phyloP scores from a whole-genome alignment of 768 basidiomycete species.

The Artomyces pyxidatus region DNA sequence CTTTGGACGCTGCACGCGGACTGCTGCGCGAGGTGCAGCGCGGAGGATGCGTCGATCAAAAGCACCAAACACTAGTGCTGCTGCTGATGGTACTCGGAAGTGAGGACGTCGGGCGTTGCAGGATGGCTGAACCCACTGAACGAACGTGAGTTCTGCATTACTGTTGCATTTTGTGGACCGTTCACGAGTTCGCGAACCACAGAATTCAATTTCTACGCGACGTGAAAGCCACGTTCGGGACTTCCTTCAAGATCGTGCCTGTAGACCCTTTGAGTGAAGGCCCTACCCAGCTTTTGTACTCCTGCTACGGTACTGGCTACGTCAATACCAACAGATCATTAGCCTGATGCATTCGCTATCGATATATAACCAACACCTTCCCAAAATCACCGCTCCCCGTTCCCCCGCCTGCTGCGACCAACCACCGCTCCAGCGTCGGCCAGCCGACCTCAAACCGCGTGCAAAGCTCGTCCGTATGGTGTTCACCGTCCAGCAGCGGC shows the following conservation, averaged over 20 bases:
- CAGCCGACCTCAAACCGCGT: constrained; percentile 77
- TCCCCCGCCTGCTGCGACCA: constrained; percentile 50
- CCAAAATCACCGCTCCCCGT: constrained; percentile 63
- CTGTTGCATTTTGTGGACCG: neutral
- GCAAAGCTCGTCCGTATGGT: constrained; percentile 87
- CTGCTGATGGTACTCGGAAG: constrained; percentile 94
- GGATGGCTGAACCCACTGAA: constrained; percentile 75
- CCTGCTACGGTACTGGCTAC: constrained; percentile 90
- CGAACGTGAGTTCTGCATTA: constrained; percentile 44
- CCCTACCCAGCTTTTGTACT: constrained; percentile 62
- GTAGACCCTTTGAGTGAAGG: constrained; percentile 44
- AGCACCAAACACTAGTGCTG: constrained; percentile 80
- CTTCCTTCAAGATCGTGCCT: constrained; percentile 83
- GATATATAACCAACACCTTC: constrained; percentile 69
- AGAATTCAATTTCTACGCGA: constrained; percentile 93
- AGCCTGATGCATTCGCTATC: constrained; percentile 44
- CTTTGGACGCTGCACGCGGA: constrained; percentile 67
- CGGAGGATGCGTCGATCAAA: constrained; percentile 87
- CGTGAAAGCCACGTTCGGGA: constrained; percentile 74
- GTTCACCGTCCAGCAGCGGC: constrained; percentile 73
- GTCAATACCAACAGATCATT: constrained; percentile 79
- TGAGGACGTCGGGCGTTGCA: constrained; percentile 89
- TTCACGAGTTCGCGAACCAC: constrained; percentile 10
- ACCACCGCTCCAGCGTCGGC: constrained; percentile 72
- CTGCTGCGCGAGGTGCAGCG: constrained; percentile 70